phyloP scores from a whole-genome alignment of 2,329 filamentous ascomycete species.

The Sporothrix euskadiensis region DNA sequence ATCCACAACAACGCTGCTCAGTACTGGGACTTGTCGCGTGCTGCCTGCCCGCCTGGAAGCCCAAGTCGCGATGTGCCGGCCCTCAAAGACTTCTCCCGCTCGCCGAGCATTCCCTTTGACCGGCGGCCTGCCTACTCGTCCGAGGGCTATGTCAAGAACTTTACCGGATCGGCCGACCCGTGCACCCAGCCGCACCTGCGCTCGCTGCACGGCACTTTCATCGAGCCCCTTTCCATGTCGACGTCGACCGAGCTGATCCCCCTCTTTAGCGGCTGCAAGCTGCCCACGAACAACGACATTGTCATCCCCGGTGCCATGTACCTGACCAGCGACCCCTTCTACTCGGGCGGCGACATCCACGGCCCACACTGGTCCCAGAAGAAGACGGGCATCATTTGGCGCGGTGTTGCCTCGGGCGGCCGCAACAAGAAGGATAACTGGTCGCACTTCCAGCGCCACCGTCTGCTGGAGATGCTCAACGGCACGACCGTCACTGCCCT shows the following conservation, averaged over 20 bases:
- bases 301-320: conserved; percentile 65
- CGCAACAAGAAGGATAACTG: conserved; percentile 57
- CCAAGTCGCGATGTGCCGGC: conserved; percentile 46
- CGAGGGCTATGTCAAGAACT: conserved; percentile 56
- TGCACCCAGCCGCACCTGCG: conserved; percentile 55
- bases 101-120: conserved; percentile 32
- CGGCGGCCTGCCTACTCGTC: conserved; percentile 38
- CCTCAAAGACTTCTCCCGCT: conserved; percentile 41
- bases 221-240: conserved; percentile 51
- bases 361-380: conserved; percentile 62
- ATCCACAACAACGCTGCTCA: conserved; percentile 44
- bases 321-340: conserved; percentile 57
- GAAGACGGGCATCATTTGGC: conserved; percentile 59
- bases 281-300: conserved; percentile 61
- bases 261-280: conserved; percentile 61
- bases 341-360: conserved; percentile 56
- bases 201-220: conserved; percentile 54
- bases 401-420: conserved; percentile 65
- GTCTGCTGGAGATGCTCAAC: conserved; percentile 69
- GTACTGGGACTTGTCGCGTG: conserved; percentile 61
- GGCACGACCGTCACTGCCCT: conserved; percentile 55
- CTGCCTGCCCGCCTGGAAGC: conserved; percentile 59
- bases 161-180: conserved; percentile 55
- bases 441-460: conserved; percentile 70
- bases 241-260: conserved; percentile 56